A percentile compares a stretch with the other conserved stretches of the same genome.
phyloP scores from a whole-genome alignment of 2,329 filamentous ascomycete genomes.

The Verticillium klebahnii region DNA sequence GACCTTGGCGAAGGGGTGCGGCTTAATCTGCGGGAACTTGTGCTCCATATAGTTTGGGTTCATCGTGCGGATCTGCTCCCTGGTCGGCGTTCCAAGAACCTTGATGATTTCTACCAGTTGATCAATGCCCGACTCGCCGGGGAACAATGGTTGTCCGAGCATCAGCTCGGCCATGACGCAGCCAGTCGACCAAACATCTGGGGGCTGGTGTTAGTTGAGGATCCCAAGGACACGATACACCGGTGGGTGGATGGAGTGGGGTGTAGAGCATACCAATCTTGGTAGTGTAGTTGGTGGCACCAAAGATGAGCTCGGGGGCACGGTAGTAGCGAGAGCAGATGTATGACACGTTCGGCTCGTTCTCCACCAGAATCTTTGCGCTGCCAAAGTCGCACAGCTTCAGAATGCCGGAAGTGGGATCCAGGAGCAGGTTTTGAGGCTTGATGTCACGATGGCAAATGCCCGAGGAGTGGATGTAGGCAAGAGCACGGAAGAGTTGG shows the following conservation, averaged over 20 bases:
- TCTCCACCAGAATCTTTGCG: constrained; percentile 96
- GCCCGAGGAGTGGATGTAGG: constrained; percentile 98
- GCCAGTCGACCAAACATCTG: constrained; percentile 98
- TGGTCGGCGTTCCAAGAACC: constrained; percentile 90
- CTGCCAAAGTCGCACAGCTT: constrained; percentile 99
- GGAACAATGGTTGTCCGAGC: constrained; percentile 96
- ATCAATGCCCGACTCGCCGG: constrained; percentile 96
- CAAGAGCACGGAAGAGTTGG: constrained; percentile 95
- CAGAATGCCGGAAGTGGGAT: constrained; percentile 83
- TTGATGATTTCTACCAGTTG: constrained; percentile 99
- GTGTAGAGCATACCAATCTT: constrained; percentile 77
- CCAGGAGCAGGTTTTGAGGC: constrained; percentile 92
- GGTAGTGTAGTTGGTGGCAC: constrained; percentile 98
- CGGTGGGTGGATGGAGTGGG: neutral
- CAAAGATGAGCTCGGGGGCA: constrained; percentile 96
- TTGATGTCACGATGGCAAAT: constrained; percentile 99
- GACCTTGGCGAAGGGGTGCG: constrained; percentile 98
- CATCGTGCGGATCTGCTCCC: constrained; percentile 99
- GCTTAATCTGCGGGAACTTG: constrained; percentile 99
- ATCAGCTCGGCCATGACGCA: constrained; percentile 99
- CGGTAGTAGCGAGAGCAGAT: constrained; percentile 99
- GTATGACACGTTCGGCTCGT: constrained; percentile 98
- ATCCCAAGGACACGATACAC: neutral
- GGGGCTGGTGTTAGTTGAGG: constrained; percentile 9
- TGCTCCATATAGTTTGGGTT: constrained; percentile 99